phyloP scores from a whole-genome alignment of 192 early-diverging fungal species.

The Backusella macrospora region DNA sequence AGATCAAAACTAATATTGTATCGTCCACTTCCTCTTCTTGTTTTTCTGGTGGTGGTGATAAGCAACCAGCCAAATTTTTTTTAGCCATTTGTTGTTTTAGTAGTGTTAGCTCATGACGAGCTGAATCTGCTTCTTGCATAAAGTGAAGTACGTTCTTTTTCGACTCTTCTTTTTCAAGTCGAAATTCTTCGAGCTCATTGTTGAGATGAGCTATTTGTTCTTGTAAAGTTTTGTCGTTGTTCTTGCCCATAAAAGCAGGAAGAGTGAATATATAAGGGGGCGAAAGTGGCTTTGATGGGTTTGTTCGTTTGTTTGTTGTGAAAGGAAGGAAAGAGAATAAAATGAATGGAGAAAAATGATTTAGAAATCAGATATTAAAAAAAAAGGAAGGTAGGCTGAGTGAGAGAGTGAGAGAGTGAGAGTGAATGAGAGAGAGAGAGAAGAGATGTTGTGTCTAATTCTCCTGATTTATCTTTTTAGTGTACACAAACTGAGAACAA shows the following conservation, averaged over 20 bases:
- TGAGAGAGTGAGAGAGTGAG: constrained; percentile 2
- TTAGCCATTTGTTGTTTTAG: neutral
- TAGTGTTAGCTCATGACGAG: neutral
- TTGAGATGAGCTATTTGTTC: constrained; percentile 21
- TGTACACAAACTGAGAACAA: too few species aligned
- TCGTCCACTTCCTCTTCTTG: neutral
- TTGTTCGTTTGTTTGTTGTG: too few species aligned
- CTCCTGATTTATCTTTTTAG: too few species aligned
- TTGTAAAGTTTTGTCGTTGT: neutral
- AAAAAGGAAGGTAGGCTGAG: neutral
- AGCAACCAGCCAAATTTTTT: neutral
- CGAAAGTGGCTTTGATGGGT: neutral
- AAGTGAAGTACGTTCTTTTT: constrained; percentile 26
- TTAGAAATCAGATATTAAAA: neutral
- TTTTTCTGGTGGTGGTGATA: constrained; percentile 12
- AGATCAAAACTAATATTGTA: neutral
- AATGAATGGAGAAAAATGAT: neutral
- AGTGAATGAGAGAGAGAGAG: neutral
- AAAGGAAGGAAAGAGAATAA: neutral
- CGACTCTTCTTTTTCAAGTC: constrained; percentile 23
- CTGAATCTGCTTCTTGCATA: constrained; percentile 29
- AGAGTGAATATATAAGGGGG: neutral
- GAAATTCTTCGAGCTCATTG: constrained; percentile 32
- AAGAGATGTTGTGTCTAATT: neutral
- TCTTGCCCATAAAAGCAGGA: neutral